Evolutionary conservation across 1,139 yeast species (phyloP).

Genomic region (Sugiyamaella neomexicana): DNA sequence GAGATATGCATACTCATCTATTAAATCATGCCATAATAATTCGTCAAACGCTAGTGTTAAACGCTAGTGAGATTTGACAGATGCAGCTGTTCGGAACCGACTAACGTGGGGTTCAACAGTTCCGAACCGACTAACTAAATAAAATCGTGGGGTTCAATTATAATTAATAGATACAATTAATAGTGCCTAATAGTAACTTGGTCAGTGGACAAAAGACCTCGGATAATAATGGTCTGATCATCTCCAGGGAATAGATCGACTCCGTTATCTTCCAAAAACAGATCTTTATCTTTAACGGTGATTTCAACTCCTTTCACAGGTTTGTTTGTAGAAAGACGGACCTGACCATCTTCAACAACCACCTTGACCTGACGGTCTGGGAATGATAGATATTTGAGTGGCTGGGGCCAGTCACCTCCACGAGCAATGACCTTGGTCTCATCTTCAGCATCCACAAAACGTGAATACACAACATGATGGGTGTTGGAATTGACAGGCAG

Average conservation of each 20-base stretch:
- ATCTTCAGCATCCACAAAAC: constrained; percentile 22
- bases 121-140: too few species aligned
- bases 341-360: constrained; percentile 24
- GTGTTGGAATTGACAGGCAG: constrained; percentile 25
- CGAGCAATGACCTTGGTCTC: constrained; percentile 36
- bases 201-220: constrained; percentile 20
- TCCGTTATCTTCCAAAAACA: constrained; percentile 45
- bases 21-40: too few species aligned
- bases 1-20: too few species aligned
- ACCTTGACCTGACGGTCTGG: constrained; percentile 30
- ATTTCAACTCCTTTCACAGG: constrained; percentile 49
- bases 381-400: constrained; percentile 47
- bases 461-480: constrained; percentile 23
- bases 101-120: too few species aligned
- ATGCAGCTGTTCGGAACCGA: too few species aligned
- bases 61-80: too few species aligned
- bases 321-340: constrained; percentile 34
- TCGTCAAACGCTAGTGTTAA: too few species aligned
- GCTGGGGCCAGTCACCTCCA: constrained; percentile 56
- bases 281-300: constrained; percentile 28
- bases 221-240: constrained; percentile 20
- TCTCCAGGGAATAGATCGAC: constrained; percentile 49
- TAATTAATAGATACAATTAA: not conserved
- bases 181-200: constrained; percentile 22
- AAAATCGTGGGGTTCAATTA: too few species aligned